Base-by-base conservation (phyloP, 305 asterid species). In the Withania somnifera region DNA sequence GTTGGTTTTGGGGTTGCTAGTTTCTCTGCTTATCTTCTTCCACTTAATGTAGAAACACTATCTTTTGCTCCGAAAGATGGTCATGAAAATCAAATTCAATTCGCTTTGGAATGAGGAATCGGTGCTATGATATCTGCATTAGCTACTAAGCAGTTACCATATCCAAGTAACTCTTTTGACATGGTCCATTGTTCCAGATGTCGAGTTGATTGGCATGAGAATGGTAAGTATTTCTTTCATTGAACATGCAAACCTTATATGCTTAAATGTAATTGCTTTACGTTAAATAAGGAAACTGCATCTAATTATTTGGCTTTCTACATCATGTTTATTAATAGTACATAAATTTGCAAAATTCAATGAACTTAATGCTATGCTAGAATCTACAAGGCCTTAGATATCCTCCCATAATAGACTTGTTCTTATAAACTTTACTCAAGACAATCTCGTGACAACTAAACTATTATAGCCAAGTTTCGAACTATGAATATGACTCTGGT, bases 1-100 rank as follows among this genome's bases (percentile, higher is more conserved):
- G 91, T 96, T 81, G 99, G 99, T 76, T 96, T 98, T 84, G 98
- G 98, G 50, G 98, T 96, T 80, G 98, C 99, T 86, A 96, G 99
- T 90, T 94, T 96, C 90, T 96, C 99, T 0, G 99, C 98, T 19
- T 96, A 90, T 89, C 98, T 96, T 86, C 94, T 92, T 73, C 93
- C 97, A 51, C 86, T 92, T 80, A 81, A 89, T 85, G 91, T 96
- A 79, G 94, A 92, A 81, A 93, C 99, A 24, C 89, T 96, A 93
- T 96, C 99, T 54, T 92, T 96, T 86, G 99, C 99, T 64, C 99
- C 99, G 11, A 94, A 94, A 88, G 98, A 94, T 79, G 94, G 95
- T 73, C 99, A 96, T 66, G 99, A 94, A 86, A 96, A 96, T 87
- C 99, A 96, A 84, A 94, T 96, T 83, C 98, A 96, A 80, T 96